Conservation (phyloP, 2,329 filamentous ascomycete species). For the Fusarium denticulatum region DNA sequence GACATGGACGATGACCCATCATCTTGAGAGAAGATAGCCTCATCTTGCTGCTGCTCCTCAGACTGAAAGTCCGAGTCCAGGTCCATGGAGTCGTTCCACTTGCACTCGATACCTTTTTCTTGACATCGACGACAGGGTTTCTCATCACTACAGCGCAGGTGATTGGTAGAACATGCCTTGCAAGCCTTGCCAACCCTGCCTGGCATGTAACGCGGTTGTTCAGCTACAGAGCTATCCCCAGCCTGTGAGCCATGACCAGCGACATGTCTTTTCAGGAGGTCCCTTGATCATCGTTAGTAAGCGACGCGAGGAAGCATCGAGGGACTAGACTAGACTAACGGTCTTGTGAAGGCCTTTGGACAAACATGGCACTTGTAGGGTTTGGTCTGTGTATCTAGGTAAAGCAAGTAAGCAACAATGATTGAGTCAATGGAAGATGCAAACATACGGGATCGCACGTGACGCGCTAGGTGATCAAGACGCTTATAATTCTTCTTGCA, state of each 20-base stretch:
- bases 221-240: not conserved
- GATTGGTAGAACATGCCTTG: slow-evolving; percentile 43
- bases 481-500: slow-evolving; percentile 44
- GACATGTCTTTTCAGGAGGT: slow-evolving; percentile 42
- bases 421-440: not conserved
- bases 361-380: slow-evolving; percentile 46
- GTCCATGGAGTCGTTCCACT: slow-evolving; percentile 33
- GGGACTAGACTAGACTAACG: slow-evolving; percentile 29
- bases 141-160: slow-evolving; percentile 45
- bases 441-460: slow-evolving; percentile 47
- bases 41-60: slow-evolving; percentile 5
- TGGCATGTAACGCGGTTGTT: slow-evolving; percentile 24
- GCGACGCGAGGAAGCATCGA: no score
- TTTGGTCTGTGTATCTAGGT: slow-evolving; percentile 46
- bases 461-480: slow-evolving; percentile 47
- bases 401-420: not conserved
- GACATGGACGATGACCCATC: not conserved
- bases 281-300: slow-evolving; percentile 26
- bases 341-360: slow-evolving; percentile 44
- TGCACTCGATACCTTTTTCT: slow-evolving; percentile 42
- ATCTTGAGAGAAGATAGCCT: not conserved
- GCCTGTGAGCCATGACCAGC: slow-evolving; percentile 32
- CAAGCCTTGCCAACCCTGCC: slow-evolving; percentile 43
- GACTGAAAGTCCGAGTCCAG: slow-evolving; percentile 20
- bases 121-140: slow-evolving; percentile 46